Evolutionary conservation across 1,139 yeast species (phyloP).

Genomic region (Martiniozyma asiatica): DNA sequence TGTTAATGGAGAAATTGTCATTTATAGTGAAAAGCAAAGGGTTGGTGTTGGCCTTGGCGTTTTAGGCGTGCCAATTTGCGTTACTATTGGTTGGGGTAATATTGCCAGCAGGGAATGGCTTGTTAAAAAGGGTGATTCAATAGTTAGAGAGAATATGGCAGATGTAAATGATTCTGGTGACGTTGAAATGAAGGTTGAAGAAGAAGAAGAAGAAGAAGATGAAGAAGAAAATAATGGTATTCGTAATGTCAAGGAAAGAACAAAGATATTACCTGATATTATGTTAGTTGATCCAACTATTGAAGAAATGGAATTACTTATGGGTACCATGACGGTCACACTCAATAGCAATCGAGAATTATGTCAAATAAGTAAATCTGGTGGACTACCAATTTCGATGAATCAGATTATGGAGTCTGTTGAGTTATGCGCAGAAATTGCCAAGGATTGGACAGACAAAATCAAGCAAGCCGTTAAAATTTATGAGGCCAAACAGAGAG

Average conservation of each 20-base stretch:
- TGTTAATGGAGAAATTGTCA: constrained; percentile 37
- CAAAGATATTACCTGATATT: constrained; percentile 30
- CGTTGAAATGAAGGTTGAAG: neutral
- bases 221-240: neutral
- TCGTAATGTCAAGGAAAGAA: constrained; percentile 12
- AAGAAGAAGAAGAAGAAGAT: constrained; percentile 6
- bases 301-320: constrained; percentile 65
- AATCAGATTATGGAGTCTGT: constrained; percentile 56
- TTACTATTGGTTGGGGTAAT: constrained; percentile 79
- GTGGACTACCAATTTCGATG: constrained; percentile 82
- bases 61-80: constrained; percentile 81
- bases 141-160: constrained; percentile 21
- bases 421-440: constrained; percentile 51
- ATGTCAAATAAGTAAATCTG: constrained; percentile 82
- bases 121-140: constrained; percentile 37
- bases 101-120: constrained; percentile 53
- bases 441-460: constrained; percentile 50
- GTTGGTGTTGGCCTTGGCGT: constrained; percentile 81
- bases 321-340: constrained; percentile 75
- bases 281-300: constrained; percentile 66
- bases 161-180: constrained; percentile 6
- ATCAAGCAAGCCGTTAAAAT: constrained; percentile 45
- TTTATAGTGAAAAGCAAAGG: constrained; percentile 65
- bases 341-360: constrained; percentile 82
- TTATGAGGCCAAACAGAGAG: no score